Conservation (phyloP, 169 alveolate species). For the Plasmodium chabaudi region DNA sequence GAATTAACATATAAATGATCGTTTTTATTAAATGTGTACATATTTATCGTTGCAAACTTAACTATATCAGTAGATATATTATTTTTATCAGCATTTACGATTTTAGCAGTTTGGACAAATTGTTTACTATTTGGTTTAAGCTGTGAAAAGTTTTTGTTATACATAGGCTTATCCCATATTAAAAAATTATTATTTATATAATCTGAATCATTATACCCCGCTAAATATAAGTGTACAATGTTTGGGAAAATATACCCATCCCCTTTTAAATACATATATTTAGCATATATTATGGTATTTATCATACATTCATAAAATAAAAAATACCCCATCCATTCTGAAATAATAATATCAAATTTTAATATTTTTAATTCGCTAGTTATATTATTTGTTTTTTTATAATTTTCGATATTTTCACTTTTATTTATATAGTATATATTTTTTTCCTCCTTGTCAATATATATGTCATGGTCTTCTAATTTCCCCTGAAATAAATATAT, state of each 20-base stretch:
- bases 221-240: slow-evolving; percentile 90
- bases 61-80: slow-evolving; percentile 75
- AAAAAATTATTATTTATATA: slow-evolving; percentile 91
- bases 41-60: slow-evolving; percentile 72
- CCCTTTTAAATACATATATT: slow-evolving; percentile 91
- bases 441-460: slow-evolving; percentile 75
- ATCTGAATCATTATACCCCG: slow-evolving; percentile 94
- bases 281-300: slow-evolving; percentile 95
- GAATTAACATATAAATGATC: slow-evolving; percentile 10
- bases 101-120: slow-evolving; percentile 77
- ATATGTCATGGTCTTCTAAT: slow-evolving; percentile 88
- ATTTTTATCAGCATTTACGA: slow-evolving; percentile 77
- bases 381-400: slow-evolving; percentile 94
- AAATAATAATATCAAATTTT: slow-evolving; percentile 96
- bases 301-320: slow-evolving; percentile 97
- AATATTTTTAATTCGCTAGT: slow-evolving; percentile 90
- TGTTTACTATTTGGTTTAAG: slow-evolving; percentile 71
- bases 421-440: slow-evolving; percentile 87
- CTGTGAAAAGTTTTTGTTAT: slow-evolving; percentile 79
- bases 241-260: slow-evolving; percentile 95
- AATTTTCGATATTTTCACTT: slow-evolving; percentile 76
- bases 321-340: slow-evolving; percentile 99
- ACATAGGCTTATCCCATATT: slow-evolving; percentile 91
- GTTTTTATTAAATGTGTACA: slow-evolving; percentile 75
- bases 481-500: slow-evolving; percentile 91